Base-by-base conservation (phyloP, 305 asterid genomes). In the Fraxinus dipetala region DNA sequence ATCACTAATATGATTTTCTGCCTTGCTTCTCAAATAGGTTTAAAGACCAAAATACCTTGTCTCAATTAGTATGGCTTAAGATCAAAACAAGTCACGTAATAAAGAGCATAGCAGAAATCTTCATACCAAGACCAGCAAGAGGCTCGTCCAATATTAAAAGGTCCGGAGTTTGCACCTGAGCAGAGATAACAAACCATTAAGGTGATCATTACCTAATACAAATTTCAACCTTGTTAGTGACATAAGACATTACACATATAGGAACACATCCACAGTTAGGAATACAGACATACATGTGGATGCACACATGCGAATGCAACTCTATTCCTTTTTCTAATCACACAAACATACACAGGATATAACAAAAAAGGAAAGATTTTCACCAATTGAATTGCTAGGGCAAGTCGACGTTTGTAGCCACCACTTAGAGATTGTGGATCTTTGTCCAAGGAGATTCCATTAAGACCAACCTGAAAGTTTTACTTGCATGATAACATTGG, bases 91-190 rank as follows among this genome's bases (percentile, higher is more conserved):
- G 30, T 65, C 70, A 83, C 24, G 24, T 3, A 74, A 35, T 51
- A 40, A 85, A 80, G 79, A 79, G 82, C 78, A 79, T 13, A 77
- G 67, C 31, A 51, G 67, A 83, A 76, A 61, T 73, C 59, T 61
- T 5, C 90, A 5, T 94, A 95, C 99, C 98, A 86, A 95, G 93
- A 83, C 99, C 99, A 88, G 99, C 98, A 86, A 95, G 99, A 87
- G 99, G 99, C 89, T 95, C 98, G 77, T 95, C 98, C 91, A 94
- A 84, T 88, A 93, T 83, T 87, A 95, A 86, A 63, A 95, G 89
- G 83, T 91, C 92, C 31, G 99, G 99, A 89, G 91, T 90, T 87
- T 94, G 96, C 81, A 95, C 98, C 98, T 95, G 91, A 81, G 88
- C 40, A 81, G 80, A 77, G 77, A 65, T 59, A 88, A 81, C 45